Base-by-base conservation (phyloP, 1,284 basidiomycete genomes). In the Leucoagaricus sp. region DNA sequence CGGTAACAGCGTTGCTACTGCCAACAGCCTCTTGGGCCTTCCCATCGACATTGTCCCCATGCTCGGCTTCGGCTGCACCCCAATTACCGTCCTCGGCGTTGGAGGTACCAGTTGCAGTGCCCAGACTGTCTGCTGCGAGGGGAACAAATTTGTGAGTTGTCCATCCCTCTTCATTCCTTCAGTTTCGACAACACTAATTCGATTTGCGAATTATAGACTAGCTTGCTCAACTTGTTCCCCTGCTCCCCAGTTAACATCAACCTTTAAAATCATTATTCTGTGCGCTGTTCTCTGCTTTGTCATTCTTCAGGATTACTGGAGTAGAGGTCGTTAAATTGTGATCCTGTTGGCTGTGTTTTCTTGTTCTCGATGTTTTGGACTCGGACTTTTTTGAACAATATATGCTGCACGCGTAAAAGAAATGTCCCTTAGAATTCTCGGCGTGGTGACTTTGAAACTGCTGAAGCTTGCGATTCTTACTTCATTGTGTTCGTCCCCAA, bases 181-280 rank as follows among this genome's bases (percentile, higher is more conserved):
- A 4, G n/a, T 49, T 26, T 38, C 25, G 8, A 50, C 25, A 15
- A 25, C 53, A 19, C 13, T 49, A 21, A 19, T 50, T 21, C 7
- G 6, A 40, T 17, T 17, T 40, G 21, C 21, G 13, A 4, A 40
- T n/a, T 26, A 26, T 15, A 59, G 53, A 19, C 31, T 31, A 51
- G 52, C 23, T 44, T 53, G 23, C 9, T 58, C 28, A 53, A 51
- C 31, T 33, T 33, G 23, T 28, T 58, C n/a, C 47, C 45, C 34
- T 58, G 57, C 19, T 12, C 52, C 17, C 66, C 69, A 7, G 51
- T 72, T 53, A 70, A 67, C 58, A 13, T 72, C 54, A 68, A 63
- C 57, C 8, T 72, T 58, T 63, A 54, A 49, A n/a, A 34, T 21
- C 4, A 13, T 3, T 3, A 21, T 2, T 8, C 31, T 31, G 21